Evolutionary conservation across 352 stramenopile species (phyloP).

Genomic region (Plasmopara viticola): DNA sequence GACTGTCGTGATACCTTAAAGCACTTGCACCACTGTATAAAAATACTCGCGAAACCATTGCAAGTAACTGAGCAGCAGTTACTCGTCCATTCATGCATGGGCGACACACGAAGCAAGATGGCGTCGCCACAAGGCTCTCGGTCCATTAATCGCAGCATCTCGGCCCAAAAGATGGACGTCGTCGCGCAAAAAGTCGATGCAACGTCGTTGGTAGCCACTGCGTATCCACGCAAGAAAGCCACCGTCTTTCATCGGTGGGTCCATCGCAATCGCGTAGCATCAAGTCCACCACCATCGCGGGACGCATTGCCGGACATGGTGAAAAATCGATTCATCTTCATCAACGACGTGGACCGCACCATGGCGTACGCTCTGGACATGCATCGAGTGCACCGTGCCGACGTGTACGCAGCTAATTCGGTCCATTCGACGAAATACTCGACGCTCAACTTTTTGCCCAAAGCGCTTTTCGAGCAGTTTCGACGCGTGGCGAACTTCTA

Average conservation of each 20-base stretch:
- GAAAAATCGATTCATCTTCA: constrained; percentile 63
- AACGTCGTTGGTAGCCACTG: constrained; percentile 8
- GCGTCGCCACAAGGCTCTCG: constrained; percentile 11
- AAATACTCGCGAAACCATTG: neutral
- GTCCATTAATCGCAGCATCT: constrained; percentile 13
- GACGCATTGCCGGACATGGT: neutral
- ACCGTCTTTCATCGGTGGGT: constrained; percentile 10
- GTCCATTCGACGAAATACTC: constrained; percentile 93
- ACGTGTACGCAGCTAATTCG: constrained; percentile 44
- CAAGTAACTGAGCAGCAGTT: neutral
- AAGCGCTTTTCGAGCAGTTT: constrained; percentile 95
- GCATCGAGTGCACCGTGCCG: constrained; percentile 31
- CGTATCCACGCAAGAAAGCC: neutral
- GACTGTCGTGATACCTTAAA: no score
- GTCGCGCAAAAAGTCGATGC: constrained; percentile 17
- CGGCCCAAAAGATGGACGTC: constrained; percentile 3
- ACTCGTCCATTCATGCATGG: constrained; percentile 24
- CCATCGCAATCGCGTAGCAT: constrained; percentile 11
- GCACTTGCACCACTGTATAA: no score
- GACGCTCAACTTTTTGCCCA: constrained; percentile 90
- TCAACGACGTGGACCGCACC: constrained; percentile 62
- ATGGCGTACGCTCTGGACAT: constrained; percentile 53
- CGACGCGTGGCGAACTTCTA: constrained; percentile 95
- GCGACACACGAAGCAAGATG: constrained; percentile 19
- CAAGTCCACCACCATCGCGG: neutral